phyloP scores from a whole-genome alignment of 2,329 filamentous ascomycete genomes.

The Microdochium trichocladiopsis region DNA sequence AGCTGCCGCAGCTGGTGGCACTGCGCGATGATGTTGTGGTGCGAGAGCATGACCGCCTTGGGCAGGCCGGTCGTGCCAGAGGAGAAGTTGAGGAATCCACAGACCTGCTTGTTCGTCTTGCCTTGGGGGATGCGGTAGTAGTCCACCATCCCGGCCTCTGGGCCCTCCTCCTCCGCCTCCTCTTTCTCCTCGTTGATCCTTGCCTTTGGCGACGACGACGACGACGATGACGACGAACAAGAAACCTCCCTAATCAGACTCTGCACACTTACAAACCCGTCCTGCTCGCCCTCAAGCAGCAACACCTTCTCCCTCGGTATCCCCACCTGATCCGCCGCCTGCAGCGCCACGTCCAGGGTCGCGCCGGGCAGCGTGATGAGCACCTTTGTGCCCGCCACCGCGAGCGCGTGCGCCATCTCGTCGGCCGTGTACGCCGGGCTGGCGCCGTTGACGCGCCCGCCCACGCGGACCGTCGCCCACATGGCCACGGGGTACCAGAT shows the following conservation, averaged over 20 bases:
- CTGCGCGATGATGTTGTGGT: conserved; percentile 7
- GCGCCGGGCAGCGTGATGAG: conserved; percentile 43
- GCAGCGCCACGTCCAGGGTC: conserved; percentile 43
- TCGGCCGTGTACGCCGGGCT: conserved; percentile 52
- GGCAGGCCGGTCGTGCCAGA: conserved; percentile 7
- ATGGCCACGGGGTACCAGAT: conserved; percentile 58
- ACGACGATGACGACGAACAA: no score
- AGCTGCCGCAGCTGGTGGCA: conserved; percentile 6
- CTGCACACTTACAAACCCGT: conserved; percentile 38
- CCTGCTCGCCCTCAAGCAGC: conserved; percentile 41
- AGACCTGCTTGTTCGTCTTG: conserved; percentile 3
- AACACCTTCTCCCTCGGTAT: conserved; percentile 44
- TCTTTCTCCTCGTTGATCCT: no score
- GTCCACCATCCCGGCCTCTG: background rate
- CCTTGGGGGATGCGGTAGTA: conserved; percentile 1
- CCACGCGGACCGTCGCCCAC: conserved; percentile 13
- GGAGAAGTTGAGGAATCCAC: conserved; percentile 6
- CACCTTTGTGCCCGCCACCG: conserved; percentile 45
- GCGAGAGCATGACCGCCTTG: conserved; percentile 7
- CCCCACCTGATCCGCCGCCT: conserved; percentile 45
- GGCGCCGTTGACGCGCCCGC: conserved; percentile 47
- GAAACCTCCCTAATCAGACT: no score
- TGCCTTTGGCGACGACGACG: no score
- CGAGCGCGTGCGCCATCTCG: conserved; percentile 53
- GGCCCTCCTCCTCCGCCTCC: background rate